These are phyloP conservation scores for Dactylellina cionopaga DNA, from an alignment of 2,329 filamentous ascomycete genomes.

Conservation along the genomic window DNA sequence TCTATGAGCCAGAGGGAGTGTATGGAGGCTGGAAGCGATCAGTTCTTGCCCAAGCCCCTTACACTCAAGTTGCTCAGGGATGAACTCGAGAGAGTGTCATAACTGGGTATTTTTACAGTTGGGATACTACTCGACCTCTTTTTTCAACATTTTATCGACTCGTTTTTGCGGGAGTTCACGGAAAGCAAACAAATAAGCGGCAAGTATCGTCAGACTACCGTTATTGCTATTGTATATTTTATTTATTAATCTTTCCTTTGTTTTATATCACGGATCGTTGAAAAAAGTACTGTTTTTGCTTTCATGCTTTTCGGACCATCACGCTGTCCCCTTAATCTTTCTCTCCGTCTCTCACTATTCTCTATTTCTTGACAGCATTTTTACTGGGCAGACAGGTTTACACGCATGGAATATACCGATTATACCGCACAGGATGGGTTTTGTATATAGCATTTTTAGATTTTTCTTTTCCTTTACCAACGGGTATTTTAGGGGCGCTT, in stretches of 20 bases:
- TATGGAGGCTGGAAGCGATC: constrained; percentile 40
- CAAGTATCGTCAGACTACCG: constrained; percentile 1
- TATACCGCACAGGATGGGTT: not conserved
- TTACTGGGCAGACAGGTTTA: not conserved
- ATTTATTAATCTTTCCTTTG: not conserved
- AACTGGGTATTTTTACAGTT: not conserved
- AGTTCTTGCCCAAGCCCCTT: constrained; percentile 47
- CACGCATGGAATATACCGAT: not conserved
- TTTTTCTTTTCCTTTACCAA: not conserved
- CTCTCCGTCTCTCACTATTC: not conserved
- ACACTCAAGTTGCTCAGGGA: constrained; percentile 37
- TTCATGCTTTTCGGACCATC: not conserved
- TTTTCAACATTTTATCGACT: constrained; percentile 3
- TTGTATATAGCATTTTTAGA: constrained; percentile 17
- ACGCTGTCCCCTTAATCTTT: not conserved
- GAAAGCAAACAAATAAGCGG: not conserved
- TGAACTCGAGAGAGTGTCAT: constrained; percentile 24
- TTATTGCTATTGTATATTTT: not conserved
- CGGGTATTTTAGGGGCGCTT: not conserved
- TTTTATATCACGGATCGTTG: not conserved
- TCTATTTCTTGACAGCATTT: not conserved
- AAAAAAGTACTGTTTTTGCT: constrained; percentile 12
- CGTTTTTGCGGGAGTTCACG: constrained; percentile 26
- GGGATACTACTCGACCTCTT: not conserved
- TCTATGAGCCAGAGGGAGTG: constrained; percentile 43